Base-by-base conservation (phyloP, 2,329 filamentous ascomycete genomes). In the Cercospora sp. region DNA sequence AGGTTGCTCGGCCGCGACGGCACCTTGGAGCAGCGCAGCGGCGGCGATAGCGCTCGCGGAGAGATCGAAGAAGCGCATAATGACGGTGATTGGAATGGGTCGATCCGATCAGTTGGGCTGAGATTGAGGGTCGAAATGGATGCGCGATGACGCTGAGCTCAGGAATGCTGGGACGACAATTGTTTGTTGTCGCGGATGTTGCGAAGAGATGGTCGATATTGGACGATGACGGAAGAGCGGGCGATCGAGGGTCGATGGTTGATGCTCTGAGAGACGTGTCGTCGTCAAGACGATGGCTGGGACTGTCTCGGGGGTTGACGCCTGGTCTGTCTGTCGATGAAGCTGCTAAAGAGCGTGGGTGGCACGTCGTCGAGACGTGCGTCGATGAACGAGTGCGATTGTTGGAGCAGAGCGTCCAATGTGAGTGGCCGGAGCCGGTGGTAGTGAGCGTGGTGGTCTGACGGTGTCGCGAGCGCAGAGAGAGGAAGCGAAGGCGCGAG, bases 31-130 rank as follows among this genome's bases (percentile, higher is more conserved):
- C 45, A 67, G 65, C 31, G 66, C 70, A 48, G 66, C 60, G 48
- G 70, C 68, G 55, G 67, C 68, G 58, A 72, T 66, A 13, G 67
- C 70, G 40, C 71, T 60, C 23, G 69, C 53, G 63, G 69, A 67
- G 55, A 73, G 23, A 55, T 70, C 64, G 63, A 70, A 71, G 74
- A 75, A 73, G 64, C 74, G 74, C 74, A 75, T 75, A 63, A 28
- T 71, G 45, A 62, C 30, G 60, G 18, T 18, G 45, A 33, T 64
- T 57, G 65, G 67, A 64, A 68, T 66, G 69, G 40, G 69, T 63
- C 65, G 48, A 64, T 33, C 63, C 57, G 40, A 65, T 61, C 65
- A 16, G 62, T 67, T 58, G 64, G 57, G 42, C 31, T 60, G 64
- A 57, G 53, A 28, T 48, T 20, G 36, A 63, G 60, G 63, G 68